Conservation (phyloP, 2,329 filamentous ascomycete species). For the Fusarium napiforme region DNA sequence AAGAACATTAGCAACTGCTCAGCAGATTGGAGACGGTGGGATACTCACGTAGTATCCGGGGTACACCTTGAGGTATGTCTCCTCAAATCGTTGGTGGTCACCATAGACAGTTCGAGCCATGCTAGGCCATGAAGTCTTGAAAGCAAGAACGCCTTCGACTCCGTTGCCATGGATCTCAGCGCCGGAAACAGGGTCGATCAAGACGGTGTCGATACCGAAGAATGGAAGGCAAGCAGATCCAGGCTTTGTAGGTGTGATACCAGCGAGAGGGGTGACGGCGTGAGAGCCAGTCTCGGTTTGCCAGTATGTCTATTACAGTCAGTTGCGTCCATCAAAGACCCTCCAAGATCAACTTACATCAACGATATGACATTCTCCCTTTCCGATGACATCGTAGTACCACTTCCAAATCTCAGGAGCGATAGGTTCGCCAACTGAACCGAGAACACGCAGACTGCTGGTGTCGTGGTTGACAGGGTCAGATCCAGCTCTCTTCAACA, state of each 20-base stretch:
- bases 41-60: constrained; percentile 87
- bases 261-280: constrained; percentile 88
- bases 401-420: constrained; percentile 98
- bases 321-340: fast-evolving
- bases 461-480: constrained; percentile 81
- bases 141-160: constrained; percentile 90
- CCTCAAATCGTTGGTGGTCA: constrained; percentile 94
- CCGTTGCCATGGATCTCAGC: constrained; percentile 90
- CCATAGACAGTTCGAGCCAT: constrained; percentile 98
- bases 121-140: constrained; percentile 95
- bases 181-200: constrained; percentile 91
- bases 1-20: neutral
- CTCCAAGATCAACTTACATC: constrained; percentile 70
- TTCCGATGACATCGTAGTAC: constrained; percentile 92
- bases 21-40: fast-evolving
- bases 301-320: constrained; percentile 82
- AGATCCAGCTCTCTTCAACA: constrained; percentile 91
- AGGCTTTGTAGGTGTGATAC: constrained; percentile 92
- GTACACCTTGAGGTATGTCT: constrained; percentile 95
- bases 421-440: constrained; percentile 93
- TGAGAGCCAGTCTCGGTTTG: constrained; percentile 97
- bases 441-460: constrained; percentile 84
- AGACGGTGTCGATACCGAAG: constrained; percentile 93
- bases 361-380: constrained; percentile 87
- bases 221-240: constrained; percentile 94